Conservation (phyloP, 441 rosid genomes). For the Gossypium schwendimanii region DNA sequence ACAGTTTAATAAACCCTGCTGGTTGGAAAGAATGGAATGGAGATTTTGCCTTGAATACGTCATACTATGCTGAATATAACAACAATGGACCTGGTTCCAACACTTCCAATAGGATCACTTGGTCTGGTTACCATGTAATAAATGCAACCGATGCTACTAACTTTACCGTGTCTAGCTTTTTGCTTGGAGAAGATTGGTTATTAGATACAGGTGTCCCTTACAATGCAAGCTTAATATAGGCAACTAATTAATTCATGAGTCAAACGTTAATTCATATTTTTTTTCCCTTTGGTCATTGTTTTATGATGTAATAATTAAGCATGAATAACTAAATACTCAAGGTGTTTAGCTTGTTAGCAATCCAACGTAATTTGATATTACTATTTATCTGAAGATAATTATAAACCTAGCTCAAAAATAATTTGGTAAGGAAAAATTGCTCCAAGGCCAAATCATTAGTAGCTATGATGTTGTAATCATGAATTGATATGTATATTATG, state of each 20-base stretch:
- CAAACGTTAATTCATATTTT: background rate
- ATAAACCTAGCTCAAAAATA: background rate
- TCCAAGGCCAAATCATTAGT: constrained; percentile 36
- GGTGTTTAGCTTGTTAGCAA: background rate
- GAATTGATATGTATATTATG: constrained; percentile 32
- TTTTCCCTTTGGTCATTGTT: background rate
- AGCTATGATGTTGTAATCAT: constrained; percentile 36
- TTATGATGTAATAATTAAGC: background rate
- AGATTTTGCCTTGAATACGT: constrained; percentile 39
- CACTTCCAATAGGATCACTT: constrained; percentile 37
- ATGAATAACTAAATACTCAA: background rate
- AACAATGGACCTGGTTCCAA: constrained; percentile 48
- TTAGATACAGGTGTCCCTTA: constrained; percentile 45
- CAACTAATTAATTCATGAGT: background rate
- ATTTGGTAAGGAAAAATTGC: background rate
- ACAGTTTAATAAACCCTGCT: constrained; percentile 30
- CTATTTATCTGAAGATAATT: background rate
- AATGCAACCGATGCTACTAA: constrained; percentile 41
- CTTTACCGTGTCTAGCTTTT: constrained; percentile 44
- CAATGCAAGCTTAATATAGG: constrained; percentile 23
- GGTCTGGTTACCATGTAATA: constrained; percentile 46
- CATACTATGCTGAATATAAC: constrained; percentile 47
- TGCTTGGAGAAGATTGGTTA: constrained; percentile 51
- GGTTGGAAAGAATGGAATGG: constrained; percentile 55
- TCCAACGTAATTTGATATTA: background rate